A percentile compares a stretch with the other conserved stretches of the same genome.
phyloP scores from a whole-genome alignment of 2,329 filamentous ascomycete species.

The Camillea tinctor region DNA sequence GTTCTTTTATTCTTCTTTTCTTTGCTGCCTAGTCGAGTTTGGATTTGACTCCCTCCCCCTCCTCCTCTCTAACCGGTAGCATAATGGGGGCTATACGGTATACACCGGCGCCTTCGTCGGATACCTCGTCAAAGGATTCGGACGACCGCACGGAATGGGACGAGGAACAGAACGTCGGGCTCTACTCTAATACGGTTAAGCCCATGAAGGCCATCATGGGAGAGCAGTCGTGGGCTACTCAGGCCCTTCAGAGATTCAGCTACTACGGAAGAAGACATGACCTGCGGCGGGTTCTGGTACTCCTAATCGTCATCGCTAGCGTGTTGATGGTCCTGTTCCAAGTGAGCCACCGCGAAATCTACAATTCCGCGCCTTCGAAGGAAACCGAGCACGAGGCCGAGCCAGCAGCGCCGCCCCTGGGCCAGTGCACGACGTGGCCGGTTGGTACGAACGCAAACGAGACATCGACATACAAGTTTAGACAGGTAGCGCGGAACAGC shows the following conservation, averaged over 20 bases:
- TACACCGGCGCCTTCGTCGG: not conserved
- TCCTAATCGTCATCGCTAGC: slow-evolving; percentile 13
- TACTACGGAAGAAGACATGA: slow-evolving; percentile 16
- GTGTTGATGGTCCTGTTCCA: slow-evolving; percentile 22
- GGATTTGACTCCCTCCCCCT: not conserved
- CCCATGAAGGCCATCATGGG: slow-evolving; percentile 4
- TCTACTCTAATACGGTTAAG: not conserved
- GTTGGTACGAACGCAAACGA: slow-evolving; percentile 19
- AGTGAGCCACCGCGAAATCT: slow-evolving; percentile 20
- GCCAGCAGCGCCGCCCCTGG: slow-evolving; percentile 1
- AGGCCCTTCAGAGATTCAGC: slow-evolving; percentile 12
- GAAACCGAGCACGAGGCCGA: not conserved
- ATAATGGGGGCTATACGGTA: not conserved
- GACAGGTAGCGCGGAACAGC: not conserved
- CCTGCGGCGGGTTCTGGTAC: slow-evolving; percentile 18
- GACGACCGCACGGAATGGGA: not conserved
- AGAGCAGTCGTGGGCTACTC: slow-evolving; percentile 15
- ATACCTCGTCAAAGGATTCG: not conserved
- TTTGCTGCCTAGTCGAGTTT: not conserved
- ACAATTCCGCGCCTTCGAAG: slow-evolving; percentile 11
- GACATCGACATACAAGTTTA: slow-evolving; percentile 13
- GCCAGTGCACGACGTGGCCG: slow-evolving; percentile 30
- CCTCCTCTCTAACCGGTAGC: not conserved
- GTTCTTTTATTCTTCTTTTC: no score
- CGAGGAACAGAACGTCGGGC: not conserved